Conservation (phyloP, 2,329 filamentous ascomycete species). For the Fusarium tricinctum region DNA sequence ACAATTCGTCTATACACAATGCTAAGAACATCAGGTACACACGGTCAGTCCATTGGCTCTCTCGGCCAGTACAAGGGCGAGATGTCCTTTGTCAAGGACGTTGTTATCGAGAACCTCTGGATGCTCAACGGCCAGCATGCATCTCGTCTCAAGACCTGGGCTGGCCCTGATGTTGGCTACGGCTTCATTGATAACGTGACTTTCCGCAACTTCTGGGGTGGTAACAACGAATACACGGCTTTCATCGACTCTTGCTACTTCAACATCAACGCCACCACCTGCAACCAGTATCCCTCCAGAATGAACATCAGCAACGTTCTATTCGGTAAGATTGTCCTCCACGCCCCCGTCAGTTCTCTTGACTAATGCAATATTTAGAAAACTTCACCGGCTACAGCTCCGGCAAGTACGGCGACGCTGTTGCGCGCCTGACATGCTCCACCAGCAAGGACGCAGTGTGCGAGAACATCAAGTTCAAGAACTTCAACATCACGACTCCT, state of each 20-base stretch:
- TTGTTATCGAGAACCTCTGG: constrained; percentile 71
- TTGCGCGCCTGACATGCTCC: constrained; percentile 69
- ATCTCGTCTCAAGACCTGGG: constrained; percentile 73
- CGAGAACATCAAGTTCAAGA: constrained; percentile 66
- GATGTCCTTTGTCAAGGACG: constrained; percentile 68
- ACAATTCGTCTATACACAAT: neutral
- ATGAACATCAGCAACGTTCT: constrained; percentile 71
- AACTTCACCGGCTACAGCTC: constrained; percentile 71
- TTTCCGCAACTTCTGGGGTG: constrained; percentile 71
- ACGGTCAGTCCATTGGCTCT: constrained; percentile 61
- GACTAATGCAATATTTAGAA: constrained; percentile 47
- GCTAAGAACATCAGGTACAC: neutral
- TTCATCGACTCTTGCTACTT: constrained; percentile 75
- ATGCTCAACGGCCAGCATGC: constrained; percentile 62
- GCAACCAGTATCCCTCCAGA: constrained; percentile 66
- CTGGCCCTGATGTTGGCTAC: constrained; percentile 68
- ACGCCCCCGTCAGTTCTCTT: accelerated
- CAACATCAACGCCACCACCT: constrained; percentile 64
- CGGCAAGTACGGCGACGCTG: constrained; percentile 67
- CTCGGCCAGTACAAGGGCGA: constrained; percentile 70
- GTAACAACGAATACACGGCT: constrained; percentile 69
- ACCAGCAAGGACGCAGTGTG: constrained; percentile 67
- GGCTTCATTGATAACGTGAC: constrained; percentile 74
- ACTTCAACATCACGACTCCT: constrained; percentile 61
- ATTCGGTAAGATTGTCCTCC: constrained; percentile 52